Evolutionary conservation across 139 green algal genomes (phyloP).

Genomic region (Coccomyxa sp.): DNA sequence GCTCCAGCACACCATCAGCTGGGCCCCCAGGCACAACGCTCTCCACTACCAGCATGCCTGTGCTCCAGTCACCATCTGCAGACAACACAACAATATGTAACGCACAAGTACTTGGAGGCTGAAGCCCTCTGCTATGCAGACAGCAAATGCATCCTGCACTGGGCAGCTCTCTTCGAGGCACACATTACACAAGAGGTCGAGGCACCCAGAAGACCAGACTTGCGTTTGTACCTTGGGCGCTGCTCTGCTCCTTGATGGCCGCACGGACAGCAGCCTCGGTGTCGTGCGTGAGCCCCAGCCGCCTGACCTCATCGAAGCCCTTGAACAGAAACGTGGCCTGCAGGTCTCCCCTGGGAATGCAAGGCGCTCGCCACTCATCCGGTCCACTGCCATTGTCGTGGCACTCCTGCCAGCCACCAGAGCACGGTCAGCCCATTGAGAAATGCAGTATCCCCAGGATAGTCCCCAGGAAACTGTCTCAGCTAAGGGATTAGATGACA

Average conservation of each 20-base stretch:
- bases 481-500: too few relatives aligned
- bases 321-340: slow-evolving; percentile 85
- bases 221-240: too few relatives aligned
- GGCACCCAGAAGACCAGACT: too few relatives aligned
- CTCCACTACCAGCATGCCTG: slow-evolving; percentile 90
- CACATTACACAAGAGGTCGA: too few relatives aligned
- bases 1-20: slow-evolving; percentile 67
- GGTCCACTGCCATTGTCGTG: slow-evolving; percentile 17
- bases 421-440: neutral
- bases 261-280: slow-evolving; percentile 66
- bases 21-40: slow-evolving; percentile 68
- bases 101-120: neutral
- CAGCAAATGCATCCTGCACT: too few relatives aligned
- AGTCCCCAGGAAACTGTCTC: too few relatives aligned
- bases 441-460: neutral
- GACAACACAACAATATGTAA: neutral
- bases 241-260: neutral
- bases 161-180: too few relatives aligned
- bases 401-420: neutral
- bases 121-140: too few relatives aligned
- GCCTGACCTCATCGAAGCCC: slow-evolving; percentile 85
- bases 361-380: slow-evolving; percentile 27
- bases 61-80: slow-evolving; percentile 15
- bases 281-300: slow-evolving; percentile 69
- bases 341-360: slow-evolving; percentile 63